Percentiles rank a stretch among this genome's conserved stretches.
These are phyloP conservation scores for Prunus salicina DNA, from an alignment of 306 rosid genomes.

Conservation along the genomic window DNA sequence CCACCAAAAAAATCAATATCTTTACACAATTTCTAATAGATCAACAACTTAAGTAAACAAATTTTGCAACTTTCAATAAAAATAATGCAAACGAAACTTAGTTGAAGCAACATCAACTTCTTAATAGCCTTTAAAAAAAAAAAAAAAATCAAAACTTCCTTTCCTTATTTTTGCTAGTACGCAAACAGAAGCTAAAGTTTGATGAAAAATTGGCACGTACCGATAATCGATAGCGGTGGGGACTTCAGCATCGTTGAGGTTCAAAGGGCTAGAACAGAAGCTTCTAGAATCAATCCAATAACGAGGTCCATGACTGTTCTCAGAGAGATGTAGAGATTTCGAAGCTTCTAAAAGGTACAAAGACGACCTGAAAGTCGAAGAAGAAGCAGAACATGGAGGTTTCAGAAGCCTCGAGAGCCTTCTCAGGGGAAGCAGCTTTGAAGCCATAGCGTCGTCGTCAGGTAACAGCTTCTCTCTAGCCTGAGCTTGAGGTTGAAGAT, in stretches of 20 bases:
- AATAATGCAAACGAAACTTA: background rate
- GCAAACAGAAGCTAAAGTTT: background rate
- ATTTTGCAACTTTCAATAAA: background rate
- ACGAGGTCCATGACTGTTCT: constrained; percentile 9
- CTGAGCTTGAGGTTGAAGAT: background rate
- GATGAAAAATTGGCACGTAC: constrained; percentile 22
- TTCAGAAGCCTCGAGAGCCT: constrained; percentile 45
- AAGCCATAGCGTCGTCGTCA: constrained; percentile 35
- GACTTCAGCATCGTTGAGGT: constrained; percentile 42
- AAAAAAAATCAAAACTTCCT: background rate
- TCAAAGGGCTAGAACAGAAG: constrained; percentile 51
- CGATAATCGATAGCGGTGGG: constrained; percentile 73
- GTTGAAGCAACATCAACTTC: background rate
- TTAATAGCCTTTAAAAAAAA: background rate
- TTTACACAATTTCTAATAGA: background rate
- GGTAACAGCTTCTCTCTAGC: background rate
- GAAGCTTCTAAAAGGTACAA: constrained; percentile 34
- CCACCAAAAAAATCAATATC: background rate
- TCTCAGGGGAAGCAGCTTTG: constrained; percentile 43
- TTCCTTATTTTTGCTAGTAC: background rate
- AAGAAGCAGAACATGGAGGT: constrained; percentile 22
- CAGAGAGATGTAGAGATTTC: background rate
- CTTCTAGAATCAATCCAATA: constrained; percentile 31
- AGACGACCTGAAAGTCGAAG: constrained; percentile 10
- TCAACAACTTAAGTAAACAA: background rate